Percentiles rank a stretch among this genome's conserved stretches.
These are phyloP conservation scores for Laetiporus sulphureus DNA, from an alignment of 1,284 basidiomycete genomes.

Conservation along the genomic window DNA sequence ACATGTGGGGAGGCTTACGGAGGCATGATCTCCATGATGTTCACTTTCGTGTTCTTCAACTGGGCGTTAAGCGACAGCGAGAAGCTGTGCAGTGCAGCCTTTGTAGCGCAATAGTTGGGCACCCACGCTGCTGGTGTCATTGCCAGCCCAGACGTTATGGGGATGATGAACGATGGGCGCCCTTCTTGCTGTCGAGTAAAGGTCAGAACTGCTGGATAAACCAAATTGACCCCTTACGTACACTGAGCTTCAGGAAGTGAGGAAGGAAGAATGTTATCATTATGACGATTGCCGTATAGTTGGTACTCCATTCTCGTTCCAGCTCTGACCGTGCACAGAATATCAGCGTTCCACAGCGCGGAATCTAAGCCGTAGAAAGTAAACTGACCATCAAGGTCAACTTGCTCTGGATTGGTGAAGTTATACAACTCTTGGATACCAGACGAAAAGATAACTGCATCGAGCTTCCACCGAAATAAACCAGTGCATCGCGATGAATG, in stretches of 20 bases:
- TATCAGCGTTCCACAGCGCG: background rate
- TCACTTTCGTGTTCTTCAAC: constrained; percentile 43
- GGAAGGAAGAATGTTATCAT: constrained; percentile 47
- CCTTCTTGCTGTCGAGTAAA: constrained; percentile 28
- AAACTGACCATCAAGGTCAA: constrained; percentile 40
- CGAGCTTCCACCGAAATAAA: too few species aligned
- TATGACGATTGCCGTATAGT: constrained; percentile 47
- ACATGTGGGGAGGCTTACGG: too few species aligned
- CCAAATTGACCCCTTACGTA: constrained; percentile 15
- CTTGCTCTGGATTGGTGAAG: constrained; percentile 38
- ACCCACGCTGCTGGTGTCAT: constrained; percentile 37
- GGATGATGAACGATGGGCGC: constrained; percentile 42
- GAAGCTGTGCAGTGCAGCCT: constrained; percentile 55
- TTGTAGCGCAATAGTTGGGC: constrained; percentile 51
- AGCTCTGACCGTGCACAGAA: constrained; percentile 25
- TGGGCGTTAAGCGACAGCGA: constrained; percentile 42
- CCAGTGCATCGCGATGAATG: background rate
- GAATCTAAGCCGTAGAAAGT: background rate
- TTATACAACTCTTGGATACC: constrained; percentile 49
- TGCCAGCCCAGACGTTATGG: constrained; percentile 47
- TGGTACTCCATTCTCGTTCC: constrained; percentile 43
- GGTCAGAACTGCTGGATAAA: background rate
- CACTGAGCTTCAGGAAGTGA: constrained; percentile 47
- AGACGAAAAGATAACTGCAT: constrained; percentile 40
- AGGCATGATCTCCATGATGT: constrained; percentile 54